Evolutionary conservation across 192 early-diverging fungal genomes (phyloP).

Genomic region (Backusella psychrophila): DNA sequence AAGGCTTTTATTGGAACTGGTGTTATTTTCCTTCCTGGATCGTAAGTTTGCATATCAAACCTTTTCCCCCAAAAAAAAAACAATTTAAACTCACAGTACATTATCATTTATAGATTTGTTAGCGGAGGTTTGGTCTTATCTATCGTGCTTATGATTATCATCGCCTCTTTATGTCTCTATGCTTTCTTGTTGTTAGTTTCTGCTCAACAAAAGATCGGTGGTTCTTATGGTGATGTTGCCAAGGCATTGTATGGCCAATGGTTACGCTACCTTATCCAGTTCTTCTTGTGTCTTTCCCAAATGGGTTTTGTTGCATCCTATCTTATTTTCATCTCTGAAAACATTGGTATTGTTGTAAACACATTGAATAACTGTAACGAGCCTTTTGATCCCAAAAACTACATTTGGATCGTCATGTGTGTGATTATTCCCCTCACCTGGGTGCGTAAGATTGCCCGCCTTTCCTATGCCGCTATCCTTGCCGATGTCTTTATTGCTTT

Average conservation of each 20-base stretch:
- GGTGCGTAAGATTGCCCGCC: slow-evolving; percentile 58
- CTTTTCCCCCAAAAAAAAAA: not conserved
- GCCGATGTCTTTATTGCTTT: slow-evolving; percentile 75
- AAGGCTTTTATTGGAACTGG: slow-evolving; percentile 69
- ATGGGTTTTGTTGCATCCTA: slow-evolving; percentile 87
- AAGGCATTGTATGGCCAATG: slow-evolving; percentile 42
- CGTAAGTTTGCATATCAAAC: slow-evolving; percentile 16
- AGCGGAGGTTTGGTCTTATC: slow-evolving; percentile 69
- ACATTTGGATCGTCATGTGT: slow-evolving; percentile 69
- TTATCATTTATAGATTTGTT: slow-evolving; percentile 26
- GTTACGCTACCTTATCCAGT: slow-evolving; percentile 28
- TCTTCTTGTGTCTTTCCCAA: slow-evolving; percentile 61
- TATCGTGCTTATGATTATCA: slow-evolving; percentile 52
- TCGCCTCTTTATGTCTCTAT: slow-evolving; percentile 60
- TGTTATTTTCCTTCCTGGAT: slow-evolving; percentile 52
- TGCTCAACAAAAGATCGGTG: slow-evolving; percentile 47
- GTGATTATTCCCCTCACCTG: slow-evolving; percentile 67
- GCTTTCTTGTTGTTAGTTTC: slow-evolving; percentile 45
- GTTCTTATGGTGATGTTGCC: slow-evolving; percentile 59
- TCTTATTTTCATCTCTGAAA: slow-evolving; percentile 84
- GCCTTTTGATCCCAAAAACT: slow-evolving; percentile 60
- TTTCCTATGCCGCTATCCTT: slow-evolving; percentile 57
- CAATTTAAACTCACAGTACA: not conserved
- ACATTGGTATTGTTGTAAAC: slow-evolving; percentile 68
- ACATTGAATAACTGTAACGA: slow-evolving; percentile 57